Evolutionary conservation across 148 eudicot species (phyloP).

Genomic region (Rhododendron ovatum): DNA sequence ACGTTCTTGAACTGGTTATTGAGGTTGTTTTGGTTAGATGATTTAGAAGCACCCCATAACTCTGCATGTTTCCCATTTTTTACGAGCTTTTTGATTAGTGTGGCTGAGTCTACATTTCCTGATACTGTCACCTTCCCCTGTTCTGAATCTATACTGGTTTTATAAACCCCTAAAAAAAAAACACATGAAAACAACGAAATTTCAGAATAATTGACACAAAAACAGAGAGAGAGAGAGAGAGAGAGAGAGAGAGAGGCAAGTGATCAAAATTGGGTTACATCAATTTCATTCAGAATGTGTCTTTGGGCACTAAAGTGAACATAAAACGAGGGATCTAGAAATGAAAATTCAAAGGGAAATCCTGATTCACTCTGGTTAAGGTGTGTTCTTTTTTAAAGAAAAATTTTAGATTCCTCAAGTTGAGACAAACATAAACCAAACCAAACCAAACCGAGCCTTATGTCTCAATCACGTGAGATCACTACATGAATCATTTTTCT

Average conservation of each 20-base stretch:
- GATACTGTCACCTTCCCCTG: conserved; percentile 53
- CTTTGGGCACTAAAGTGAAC: neutral
- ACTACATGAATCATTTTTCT: too few species aligned
- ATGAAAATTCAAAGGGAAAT: neutral
- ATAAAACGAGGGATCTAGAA: neutral
- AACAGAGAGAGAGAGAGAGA: neutral
- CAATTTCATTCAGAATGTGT: neutral
- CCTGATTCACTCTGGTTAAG: neutral
- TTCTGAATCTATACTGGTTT: conserved; percentile 37
- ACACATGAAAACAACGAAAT: neutral
- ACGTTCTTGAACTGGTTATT: conserved; percentile 37
- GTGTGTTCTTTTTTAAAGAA: neutral
- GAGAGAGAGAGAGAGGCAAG: neutral
- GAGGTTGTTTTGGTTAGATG: conserved; percentile 16
- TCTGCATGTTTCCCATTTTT: conserved; percentile 53
- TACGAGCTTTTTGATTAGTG: conserved; percentile 47
- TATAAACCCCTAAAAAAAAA: conserved; percentile 37
- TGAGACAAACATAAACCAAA: neutral
- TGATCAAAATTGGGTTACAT: neutral
- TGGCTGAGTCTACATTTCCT: conserved; percentile 41
- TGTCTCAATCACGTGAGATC: too few species aligned
- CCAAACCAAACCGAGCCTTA: too few species aligned
- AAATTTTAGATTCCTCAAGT: neutral
- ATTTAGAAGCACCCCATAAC: conserved; percentile 38
- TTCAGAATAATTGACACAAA: neutral